Evolutionary conservation across 306 rosid genomes (phyloP), one percentile per base, ranked within the genome.

Genomic region (Psophocarpus tetragonolobus): DNA sequence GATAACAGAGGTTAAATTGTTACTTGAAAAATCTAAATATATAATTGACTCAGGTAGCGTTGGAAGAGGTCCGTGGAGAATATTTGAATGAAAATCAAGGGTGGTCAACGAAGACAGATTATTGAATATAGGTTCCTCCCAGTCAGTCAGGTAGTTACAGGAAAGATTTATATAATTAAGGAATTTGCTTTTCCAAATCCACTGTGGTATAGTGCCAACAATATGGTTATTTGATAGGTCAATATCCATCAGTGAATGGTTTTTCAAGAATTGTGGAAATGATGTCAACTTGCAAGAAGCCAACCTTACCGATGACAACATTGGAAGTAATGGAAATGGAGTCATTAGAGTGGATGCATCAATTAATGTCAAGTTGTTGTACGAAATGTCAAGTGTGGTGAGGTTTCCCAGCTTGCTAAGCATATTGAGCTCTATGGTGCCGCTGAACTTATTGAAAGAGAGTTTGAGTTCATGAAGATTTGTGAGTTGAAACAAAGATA

Each of bases 161-260:
- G 97, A 91, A 36, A 91, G 69, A 77, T 89, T 83, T 4, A 89
- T 10, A 1, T 1, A 3, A 0, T 0, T 0, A 11, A 90, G 83
- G 51, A 0, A 7, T 0, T 6, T 30, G 3, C 79, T 5, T 0
- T 10, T 32, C 88, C 86, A 89, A 13, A 89, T 74, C 97, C 90
- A 87, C 3, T 36, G 48, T 33, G 93, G 93, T 18, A 89, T 30
- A 21, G 24, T n/a, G 1, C 84, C 89, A 1, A 0, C 0, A 53
- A 91, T 86, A 2, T 54, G 71, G 24, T 87, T 91, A 1, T 9
- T 0, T 0, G 91, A 85, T 8, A 88, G 84, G 74, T 88, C 89
- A 23, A 91, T 60, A 53, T 0, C 0, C 1, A 0, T 0, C 35
- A 91, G 64, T 6, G 88, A 72, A 14, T 72, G 81, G 3, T 69